phyloP scores from a whole-genome alignment of 805 yeast species.

The Starmerella tilneyi region DNA sequence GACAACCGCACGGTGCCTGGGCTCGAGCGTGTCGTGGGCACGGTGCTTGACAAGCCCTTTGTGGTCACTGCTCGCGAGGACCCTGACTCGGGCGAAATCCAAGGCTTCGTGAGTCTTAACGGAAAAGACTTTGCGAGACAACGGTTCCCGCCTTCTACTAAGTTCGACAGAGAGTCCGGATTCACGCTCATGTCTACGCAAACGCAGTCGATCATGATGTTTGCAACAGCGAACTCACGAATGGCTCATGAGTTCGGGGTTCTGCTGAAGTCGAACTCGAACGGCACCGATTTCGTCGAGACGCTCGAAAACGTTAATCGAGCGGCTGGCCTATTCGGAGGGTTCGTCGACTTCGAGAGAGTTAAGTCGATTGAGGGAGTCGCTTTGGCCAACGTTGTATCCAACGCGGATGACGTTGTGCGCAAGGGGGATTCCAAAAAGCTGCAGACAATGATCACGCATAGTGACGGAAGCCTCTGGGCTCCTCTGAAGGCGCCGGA shows the following conservation, averaged over 20 bases:
- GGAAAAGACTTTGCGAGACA: constrained; percentile 71
- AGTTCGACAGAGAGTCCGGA: constrained; percentile 51
- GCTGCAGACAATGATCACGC: constrained; percentile 64
- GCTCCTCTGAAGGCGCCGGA: constrained; percentile 56
- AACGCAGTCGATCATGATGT: constrained; percentile 66
- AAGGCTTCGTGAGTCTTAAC: constrained; percentile 67
- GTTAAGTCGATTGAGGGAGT: constrained; percentile 79
- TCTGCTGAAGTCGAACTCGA: constrained; percentile 75
- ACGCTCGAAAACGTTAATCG: constrained; percentile 66
- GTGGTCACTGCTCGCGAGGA: constrained; percentile 50
- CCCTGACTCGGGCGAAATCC: constrained; percentile 40
- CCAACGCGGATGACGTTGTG: constrained; percentile 41
- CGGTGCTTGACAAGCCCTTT: constrained; percentile 60
- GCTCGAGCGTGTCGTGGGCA: constrained; percentile 60
- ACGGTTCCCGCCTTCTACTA: constrained; percentile 57
- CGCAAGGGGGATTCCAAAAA: constrained; percentile 40
- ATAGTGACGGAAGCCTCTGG: constrained; percentile 92
- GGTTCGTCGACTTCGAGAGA: constrained; percentile 83
- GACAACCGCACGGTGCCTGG: constrained; percentile 36
- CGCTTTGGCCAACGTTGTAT: constrained; percentile 59
- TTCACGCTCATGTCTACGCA: constrained; percentile 72
- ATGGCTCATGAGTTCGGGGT: constrained; percentile 58
- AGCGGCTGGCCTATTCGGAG: constrained; percentile 37
- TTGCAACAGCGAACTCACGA: constrained; percentile 56
- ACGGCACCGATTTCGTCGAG: constrained; percentile 76